Conservation (phyloP, 2,329 filamentous ascomycete species). For the Remersonia thermophila region DNA sequence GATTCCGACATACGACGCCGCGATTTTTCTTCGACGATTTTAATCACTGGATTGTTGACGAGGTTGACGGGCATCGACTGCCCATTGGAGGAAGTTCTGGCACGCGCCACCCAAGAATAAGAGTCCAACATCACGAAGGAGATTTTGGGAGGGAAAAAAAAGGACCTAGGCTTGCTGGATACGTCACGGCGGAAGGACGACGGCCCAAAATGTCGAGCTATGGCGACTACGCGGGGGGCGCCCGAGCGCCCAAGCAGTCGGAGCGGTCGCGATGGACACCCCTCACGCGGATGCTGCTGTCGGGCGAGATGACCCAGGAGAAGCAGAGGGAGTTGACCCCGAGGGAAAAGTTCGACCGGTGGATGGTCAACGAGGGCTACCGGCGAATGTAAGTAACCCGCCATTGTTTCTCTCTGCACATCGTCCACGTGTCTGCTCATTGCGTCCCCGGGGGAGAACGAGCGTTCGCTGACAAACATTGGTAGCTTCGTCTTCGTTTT, state of each 20-base stretch:
- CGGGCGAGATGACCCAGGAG: conserved; percentile 69
- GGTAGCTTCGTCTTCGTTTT: conserved; percentile 64
- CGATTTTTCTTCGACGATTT: conserved; percentile 8
- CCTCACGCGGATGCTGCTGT: conserved; percentile 69
- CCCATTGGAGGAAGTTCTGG: conserved; percentile 9
- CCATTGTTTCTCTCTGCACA: too few relatives aligned
- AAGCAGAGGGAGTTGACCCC: conserved; percentile 54
- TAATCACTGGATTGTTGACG: conserved; percentile 6
- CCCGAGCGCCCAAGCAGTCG: conserved; percentile 32
- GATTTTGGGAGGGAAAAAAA: conserved; percentile 6
- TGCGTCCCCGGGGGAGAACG: too few relatives aligned
- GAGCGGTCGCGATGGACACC: conserved; percentile 75
- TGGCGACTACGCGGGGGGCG: conserved; percentile 20
- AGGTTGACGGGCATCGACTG: conserved; percentile 6
- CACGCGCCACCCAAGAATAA: conserved; percentile 2
- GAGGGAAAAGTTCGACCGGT: conserved; percentile 64
- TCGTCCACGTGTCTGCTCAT: neutral
- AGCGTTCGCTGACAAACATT: conserved; percentile 9
- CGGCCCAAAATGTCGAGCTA: conserved; percentile 23
- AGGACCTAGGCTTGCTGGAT: too few relatives aligned
- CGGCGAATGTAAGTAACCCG: conserved; percentile 58
- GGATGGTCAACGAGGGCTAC: conserved; percentile 86
- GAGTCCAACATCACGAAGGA: conserved; percentile 4
- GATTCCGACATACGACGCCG: conserved; percentile 26
- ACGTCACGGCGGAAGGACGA: conserved; percentile 1